These are phyloP conservation scores for Ceratocystis cubensis DNA, from an alignment of 2,329 filamentous ascomycete genomes.

Conservation along the genomic window DNA sequence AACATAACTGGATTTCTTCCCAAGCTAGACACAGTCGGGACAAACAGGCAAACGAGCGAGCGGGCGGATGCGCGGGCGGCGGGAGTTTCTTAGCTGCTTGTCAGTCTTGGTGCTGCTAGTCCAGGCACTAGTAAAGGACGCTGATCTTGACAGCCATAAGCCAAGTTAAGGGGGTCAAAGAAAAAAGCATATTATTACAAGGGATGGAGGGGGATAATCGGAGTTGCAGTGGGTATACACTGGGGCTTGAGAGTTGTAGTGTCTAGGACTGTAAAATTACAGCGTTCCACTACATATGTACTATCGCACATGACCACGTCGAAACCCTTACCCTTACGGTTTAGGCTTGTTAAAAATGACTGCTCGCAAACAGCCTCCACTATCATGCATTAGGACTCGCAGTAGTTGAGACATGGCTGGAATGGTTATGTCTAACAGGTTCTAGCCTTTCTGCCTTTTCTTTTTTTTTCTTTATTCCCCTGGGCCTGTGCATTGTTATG, in stretches of 20 bases:
- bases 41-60: neutral
- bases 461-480: neutral
- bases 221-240: too few relatives aligned
- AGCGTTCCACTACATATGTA: too few relatives aligned
- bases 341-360: neutral
- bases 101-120: constrained; percentile 1
- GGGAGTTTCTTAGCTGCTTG: neutral
- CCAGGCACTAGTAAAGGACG: neutral
- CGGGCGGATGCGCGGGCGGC: neutral
- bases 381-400: constrained; percentile 1
- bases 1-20: neutral
- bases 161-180: neutral
- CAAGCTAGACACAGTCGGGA: neutral
- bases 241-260: too few relatives aligned
- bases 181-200: too few relatives aligned
- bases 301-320: too few relatives aligned
- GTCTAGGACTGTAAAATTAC: too few relatives aligned
- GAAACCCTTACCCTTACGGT: too few relatives aligned
- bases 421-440: neutral
- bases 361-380: constrained; percentile 1
- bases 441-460: neutral
- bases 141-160: neutral
- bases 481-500: too few relatives aligned
- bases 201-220: too few relatives aligned
- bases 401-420: constrained; percentile 5